Conservation (phyloP, 148 eudicot genomes). For the Amaranthus hypochondriacus region DNA sequence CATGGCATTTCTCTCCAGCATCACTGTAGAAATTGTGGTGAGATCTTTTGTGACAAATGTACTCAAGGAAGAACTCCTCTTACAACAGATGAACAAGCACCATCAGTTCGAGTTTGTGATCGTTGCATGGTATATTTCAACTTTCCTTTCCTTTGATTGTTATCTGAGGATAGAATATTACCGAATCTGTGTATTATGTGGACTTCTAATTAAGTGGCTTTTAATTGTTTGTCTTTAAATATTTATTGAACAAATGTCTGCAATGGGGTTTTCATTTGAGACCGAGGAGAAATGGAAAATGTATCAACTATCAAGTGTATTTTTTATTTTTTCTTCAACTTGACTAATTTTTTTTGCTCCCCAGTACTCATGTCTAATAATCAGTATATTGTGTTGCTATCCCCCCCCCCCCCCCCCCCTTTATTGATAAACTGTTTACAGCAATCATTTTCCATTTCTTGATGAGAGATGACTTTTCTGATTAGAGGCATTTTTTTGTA, state of each 20-base stretch:
- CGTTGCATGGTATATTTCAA: constrained; percentile 67
- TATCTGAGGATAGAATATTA: constrained; percentile 1
- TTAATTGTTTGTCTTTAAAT: neutral
- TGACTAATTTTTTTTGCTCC: neutral
- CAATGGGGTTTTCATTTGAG: neutral
- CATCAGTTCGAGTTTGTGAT: constrained; percentile 89
- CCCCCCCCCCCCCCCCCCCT: neutral
- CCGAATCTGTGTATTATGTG: neutral
- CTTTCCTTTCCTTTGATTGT: constrained; percentile 24
- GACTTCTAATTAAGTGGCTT: too few species aligned
- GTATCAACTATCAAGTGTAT: too few species aligned
- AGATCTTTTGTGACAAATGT: constrained; percentile 89
- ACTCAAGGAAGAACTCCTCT: constrained; percentile 94
- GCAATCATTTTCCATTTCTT: neutral
- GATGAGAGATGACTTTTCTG: neutral
- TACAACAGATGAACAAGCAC: constrained; percentile 62
- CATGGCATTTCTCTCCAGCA: constrained; percentile 41
- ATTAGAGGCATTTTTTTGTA: too few species aligned
- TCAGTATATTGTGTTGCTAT: neutral
- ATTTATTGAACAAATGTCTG: neutral
- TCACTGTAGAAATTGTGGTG: constrained; percentile 98
- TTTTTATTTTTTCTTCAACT: neutral
- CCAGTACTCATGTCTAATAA: neutral
- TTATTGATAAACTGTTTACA: neutral
- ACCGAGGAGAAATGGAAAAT: neutral